phyloP scores from a whole-genome alignment of 768 basidiomycete species.

The Russula virescens region DNA sequence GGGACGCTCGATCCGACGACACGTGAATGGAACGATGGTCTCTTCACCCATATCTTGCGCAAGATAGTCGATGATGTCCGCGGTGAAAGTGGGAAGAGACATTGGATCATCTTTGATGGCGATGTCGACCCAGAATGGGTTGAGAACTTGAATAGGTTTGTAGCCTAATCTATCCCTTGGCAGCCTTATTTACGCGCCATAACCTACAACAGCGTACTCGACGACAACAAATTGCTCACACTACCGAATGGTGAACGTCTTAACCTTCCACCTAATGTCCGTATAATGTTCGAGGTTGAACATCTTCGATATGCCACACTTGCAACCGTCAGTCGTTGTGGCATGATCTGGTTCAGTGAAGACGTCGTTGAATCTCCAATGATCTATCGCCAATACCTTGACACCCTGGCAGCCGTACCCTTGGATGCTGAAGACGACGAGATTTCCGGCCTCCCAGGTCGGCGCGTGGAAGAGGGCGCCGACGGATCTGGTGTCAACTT shows the following conservation, averaged over 20 bases:
- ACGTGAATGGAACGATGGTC: constrained; percentile 97
- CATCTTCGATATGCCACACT: constrained; percentile 94
- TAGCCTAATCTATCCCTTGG: background rate
- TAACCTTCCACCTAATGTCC: constrained; percentile 92
- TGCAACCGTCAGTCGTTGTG: constrained; percentile 98
- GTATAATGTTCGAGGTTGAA: constrained; percentile 99
- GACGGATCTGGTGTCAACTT: constrained; percentile 57
- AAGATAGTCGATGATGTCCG: constrained; percentile 99
- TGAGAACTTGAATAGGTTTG: constrained; percentile 95
- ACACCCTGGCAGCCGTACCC: constrained; percentile 63
- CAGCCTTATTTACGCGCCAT: constrained; percentile 2
- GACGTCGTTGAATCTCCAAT: constrained; percentile 87
- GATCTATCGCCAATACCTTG: constrained; percentile 87
- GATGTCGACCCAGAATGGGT: constrained; percentile 99
- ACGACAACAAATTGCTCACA: constrained; percentile 97
- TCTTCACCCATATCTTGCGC: constrained; percentile 95
- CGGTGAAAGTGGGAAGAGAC: constrained; percentile 91
- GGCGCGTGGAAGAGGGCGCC: constrained; percentile 45
- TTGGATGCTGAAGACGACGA: constrained; percentile 92
- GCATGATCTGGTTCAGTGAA: constrained; percentile 99
- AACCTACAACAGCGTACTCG: constrained; percentile 67
- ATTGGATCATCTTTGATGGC: constrained; percentile 99
- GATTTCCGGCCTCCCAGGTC: constrained; percentile 50
- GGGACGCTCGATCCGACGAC: constrained; percentile 96
- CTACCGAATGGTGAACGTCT: constrained; percentile 97